phyloP scores from a whole-genome alignment of 78 protist genomes.

The Polysphondylium violaceum region DNA sequence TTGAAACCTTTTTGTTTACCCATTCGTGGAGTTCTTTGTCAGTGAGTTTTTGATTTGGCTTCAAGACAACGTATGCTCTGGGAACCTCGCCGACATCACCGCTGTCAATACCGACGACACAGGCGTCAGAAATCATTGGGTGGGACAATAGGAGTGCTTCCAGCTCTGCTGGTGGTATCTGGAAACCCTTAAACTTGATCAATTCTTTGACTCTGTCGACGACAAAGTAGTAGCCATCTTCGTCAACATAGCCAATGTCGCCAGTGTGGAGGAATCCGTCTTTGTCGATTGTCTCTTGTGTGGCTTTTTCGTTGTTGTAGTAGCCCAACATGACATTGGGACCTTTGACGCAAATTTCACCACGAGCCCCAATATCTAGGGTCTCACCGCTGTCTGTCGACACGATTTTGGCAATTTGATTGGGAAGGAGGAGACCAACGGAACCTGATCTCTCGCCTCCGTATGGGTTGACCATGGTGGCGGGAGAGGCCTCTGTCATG shows the following conservation, averaged over 20 bases:
- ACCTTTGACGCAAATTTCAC: slow-evolving; percentile 81
- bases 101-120: slow-evolving; percentile 85
- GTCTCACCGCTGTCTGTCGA: slow-evolving; percentile 21
- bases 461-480: slow-evolving; percentile 24
- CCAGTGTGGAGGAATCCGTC: slow-evolving; percentile 94
- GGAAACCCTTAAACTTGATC: slow-evolving; percentile 93
- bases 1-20: slow-evolving; percentile 59
- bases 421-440: slow-evolving; percentile 62
- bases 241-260: slow-evolving; percentile 89
- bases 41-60: slow-evolving; percentile 27
- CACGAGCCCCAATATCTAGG: slow-evolving; percentile 22
- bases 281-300: slow-evolving; percentile 48
- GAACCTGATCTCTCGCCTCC: slow-evolving; percentile 42
- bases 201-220: slow-evolving; percentile 88
- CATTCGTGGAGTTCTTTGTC: slow-evolving; percentile 67
- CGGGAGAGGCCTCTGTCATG: slow-evolving; percentile 91
- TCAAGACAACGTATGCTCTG: slow-evolving; percentile 89
- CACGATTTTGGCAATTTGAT: slow-evolving; percentile 33
- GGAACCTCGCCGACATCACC: slow-evolving; percentile 93
- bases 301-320: slow-evolving; percentile 82
- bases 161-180: slow-evolving; percentile 97
- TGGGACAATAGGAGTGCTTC: slow-evolving; percentile 90
- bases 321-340: slow-evolving; percentile 95
- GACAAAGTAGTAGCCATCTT: slow-evolving; percentile 73
- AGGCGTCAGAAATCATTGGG: slow-evolving; percentile 84